Evolutionary conservation across 192 early-diverging fungal genomes (phyloP), one percentile per base, ranked within the genome.

Genomic region (Rhizophagus sp.): DNA sequence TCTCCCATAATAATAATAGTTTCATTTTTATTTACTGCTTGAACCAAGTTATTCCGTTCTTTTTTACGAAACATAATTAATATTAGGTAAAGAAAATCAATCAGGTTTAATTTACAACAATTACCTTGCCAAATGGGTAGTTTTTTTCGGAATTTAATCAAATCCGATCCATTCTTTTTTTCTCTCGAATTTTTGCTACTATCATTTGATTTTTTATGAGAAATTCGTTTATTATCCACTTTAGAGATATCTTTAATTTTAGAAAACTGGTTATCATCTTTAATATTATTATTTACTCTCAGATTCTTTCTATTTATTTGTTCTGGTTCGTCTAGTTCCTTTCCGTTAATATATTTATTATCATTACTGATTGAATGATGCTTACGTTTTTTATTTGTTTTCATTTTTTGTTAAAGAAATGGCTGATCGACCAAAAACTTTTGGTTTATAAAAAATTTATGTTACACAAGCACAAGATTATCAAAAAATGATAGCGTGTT

Each of bases 1-100:
- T 98, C 96, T 62, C 97, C 97, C 33, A 97, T 94, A 7, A 99
- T 93, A 24, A 99, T 87, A 57, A 98, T 74, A 64, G 95, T 86
- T 69, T 89, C 89, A 78, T 89, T 90, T 33, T 90, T 89, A 19
- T 85, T 83, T 15, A 98, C 89, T 15, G 94, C 95, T 76, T 95
- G 87, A 22, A 98, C 83, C 80, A 99, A 88, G 71, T 87, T 83
- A 7, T 91, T 88, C 39, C 96, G 90, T 47, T 77, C 75, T 77
- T n/a, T 22, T n/a, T 44, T 9, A 73, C 15, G 63, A 64, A 34
- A 8, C 11, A 3, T 3, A 17, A 22, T 36, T 36, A 22, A 8
- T 36, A 22, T 9, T 30, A 39, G 33, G 19, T 19, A 22, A 39
- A 36, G 17, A 70, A n/a, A 8, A 70, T 25, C 6, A 34, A 39